Percentiles rank a stretch among this genome's conserved stretches.
These are phyloP conservation scores for Knoxia roxburghii DNA, from an alignment of 257 asterid genomes.

Conservation along the genomic window DNA sequence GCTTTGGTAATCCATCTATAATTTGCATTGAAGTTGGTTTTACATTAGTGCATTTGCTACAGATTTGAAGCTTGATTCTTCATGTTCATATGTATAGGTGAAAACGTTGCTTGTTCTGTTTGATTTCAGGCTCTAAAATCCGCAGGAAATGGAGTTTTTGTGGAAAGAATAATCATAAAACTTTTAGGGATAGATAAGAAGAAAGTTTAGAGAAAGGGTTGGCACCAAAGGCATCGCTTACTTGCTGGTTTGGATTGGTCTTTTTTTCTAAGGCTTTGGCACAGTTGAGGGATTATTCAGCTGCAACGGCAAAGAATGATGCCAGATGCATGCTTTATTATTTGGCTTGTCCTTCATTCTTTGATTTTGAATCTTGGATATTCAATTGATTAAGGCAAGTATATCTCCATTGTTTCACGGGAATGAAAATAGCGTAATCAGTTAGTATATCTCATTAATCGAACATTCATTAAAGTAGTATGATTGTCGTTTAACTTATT, in stretches of 20 bases:
- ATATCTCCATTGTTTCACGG: no score
- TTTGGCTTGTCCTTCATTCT: not conserved
- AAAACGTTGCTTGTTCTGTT: not conserved
- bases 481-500: no score
- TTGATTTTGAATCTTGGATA: constrained; percentile 4
- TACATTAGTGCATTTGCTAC: not conserved
- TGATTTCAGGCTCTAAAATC: not conserved
- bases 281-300: not conserved
- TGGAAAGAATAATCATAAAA: not conserved
- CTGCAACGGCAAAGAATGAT: constrained; percentile 7
- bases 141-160: not conserved
- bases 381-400: not conserved
- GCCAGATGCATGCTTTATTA: constrained; percentile 1
- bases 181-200: not conserved
- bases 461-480: not conserved
- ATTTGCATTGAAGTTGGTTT: not conserved
- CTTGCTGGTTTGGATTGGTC: constrained; percentile 5
- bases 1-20: not conserved
- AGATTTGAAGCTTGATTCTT: not conserved
- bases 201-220: not conserved
- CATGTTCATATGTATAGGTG: not conserved
- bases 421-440: not conserved
- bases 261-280: not conserved
- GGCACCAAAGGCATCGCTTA: not conserved
- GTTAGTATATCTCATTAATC: not conserved